These are phyloP conservation scores for Beauveria medogensis DNA, from an alignment of 2,329 filamentous ascomycete species.

Conservation along the genomic window DNA sequence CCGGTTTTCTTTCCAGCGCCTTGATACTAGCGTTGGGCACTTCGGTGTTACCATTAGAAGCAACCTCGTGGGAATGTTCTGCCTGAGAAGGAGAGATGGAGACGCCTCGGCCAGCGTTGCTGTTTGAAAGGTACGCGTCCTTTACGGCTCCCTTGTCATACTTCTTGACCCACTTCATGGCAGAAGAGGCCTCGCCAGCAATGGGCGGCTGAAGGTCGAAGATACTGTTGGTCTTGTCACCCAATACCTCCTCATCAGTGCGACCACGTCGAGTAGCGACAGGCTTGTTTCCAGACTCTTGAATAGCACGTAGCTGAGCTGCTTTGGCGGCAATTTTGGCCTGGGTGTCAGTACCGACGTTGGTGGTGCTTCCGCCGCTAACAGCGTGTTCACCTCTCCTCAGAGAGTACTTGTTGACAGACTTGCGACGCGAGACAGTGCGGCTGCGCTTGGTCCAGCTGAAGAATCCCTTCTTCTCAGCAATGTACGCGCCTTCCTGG, in stretches of 20 bases:
- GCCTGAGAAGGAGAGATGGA: constrained; percentile 27
- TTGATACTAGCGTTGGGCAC: constrained; percentile 1
- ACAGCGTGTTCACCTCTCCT: constrained; percentile 37
- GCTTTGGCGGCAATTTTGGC: constrained; percentile 89
- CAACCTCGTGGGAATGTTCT: constrained; percentile 22
- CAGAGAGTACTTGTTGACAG: constrained; percentile 54
- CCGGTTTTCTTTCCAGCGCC: neutral
- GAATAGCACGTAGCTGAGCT: constrained; percentile 66
- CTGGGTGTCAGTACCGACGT: constrained; percentile 83
- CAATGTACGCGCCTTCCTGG: constrained; percentile 79
- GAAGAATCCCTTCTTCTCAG: constrained; percentile 92
- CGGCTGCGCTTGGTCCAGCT: constrained; percentile 70
- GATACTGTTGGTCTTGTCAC: constrained; percentile 77
- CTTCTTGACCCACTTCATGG: constrained; percentile 93
- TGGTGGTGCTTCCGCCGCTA: constrained; percentile 63
- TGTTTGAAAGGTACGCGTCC: constrained; percentile 74
- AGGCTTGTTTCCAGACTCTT: constrained; percentile 38
- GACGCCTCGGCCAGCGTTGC: constrained; percentile 60
- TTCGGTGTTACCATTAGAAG: constrained; percentile 17
- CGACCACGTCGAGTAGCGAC: constrained; percentile 41
- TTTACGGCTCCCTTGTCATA: constrained; percentile 87
- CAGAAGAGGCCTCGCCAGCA: constrained; percentile 78
- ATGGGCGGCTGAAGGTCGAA: constrained; percentile 81
- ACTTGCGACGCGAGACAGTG: constrained; percentile 58
- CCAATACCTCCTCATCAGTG: constrained; percentile 48